These are phyloP conservation scores for Setaria italica DNA, from an alignment of 202 grass and related monocot genomes.

Conservation along the genomic window DNA sequence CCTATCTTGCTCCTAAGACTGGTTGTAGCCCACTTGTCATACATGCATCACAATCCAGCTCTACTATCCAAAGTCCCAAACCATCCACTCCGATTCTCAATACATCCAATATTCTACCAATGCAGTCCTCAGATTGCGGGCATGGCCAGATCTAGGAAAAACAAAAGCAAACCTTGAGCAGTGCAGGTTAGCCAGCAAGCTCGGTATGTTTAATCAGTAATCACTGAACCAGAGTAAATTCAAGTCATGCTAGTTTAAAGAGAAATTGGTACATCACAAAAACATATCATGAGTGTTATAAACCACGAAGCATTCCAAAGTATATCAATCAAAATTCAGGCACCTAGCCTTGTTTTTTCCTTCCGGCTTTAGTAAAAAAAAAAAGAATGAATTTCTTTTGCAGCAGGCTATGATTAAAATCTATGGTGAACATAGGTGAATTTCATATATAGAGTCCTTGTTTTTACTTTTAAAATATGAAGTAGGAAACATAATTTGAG, in stretches of 20 bases:
- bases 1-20: slow-evolving; percentile 58
- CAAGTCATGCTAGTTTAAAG: neutral
- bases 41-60: slow-evolving; percentile 64
- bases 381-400: neutral
- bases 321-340: slow-evolving; percentile 5
- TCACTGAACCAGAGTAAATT: slow-evolving; percentile 29
- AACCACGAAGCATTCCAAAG: neutral
- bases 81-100: slow-evolving; percentile 57
- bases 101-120: slow-evolving; percentile 53
- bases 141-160: slow-evolving; percentile 85
- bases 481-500: slow-evolving; percentile 12
- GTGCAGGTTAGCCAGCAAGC: slow-evolving; percentile 49
- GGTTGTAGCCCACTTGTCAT: slow-evolving; percentile 52
- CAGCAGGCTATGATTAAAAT: neutral
- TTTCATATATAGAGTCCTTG: neutral
- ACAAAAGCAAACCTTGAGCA: slow-evolving; percentile 64
- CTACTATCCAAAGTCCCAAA: slow-evolving; percentile 71
- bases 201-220: slow-evolving; percentile 27
- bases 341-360: slow-evolving; percentile 13
- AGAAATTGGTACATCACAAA: slow-evolving; percentile 23
- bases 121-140: slow-evolving; percentile 75
- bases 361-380: slow-evolving; percentile 3
- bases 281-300: slow-evolving; percentile 1
- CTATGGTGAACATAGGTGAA: neutral
- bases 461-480: neutral